Evolutionary conservation across 2,329 filamentous ascomycete species (phyloP).

Genomic region (Cercospora sesami): DNA sequence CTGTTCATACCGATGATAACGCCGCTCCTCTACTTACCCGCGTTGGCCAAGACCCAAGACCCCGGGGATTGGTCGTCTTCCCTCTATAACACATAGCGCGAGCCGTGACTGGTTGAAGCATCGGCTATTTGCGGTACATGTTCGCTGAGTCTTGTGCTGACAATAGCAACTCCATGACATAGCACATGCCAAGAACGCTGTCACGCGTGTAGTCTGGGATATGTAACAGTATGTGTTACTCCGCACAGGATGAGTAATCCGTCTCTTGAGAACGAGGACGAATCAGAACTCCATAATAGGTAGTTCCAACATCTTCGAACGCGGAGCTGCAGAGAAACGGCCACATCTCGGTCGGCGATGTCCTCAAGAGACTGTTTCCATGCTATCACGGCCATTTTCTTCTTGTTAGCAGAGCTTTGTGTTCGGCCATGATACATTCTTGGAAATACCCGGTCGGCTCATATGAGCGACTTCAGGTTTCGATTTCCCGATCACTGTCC

Average conservation of each 20-base stretch:
- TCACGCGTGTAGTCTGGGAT: not conserved
- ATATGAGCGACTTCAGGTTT: not conserved
- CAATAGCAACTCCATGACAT: not conserved
- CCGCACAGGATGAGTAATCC: not conserved
- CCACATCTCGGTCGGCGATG: not conserved
- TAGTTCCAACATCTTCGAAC: not conserved
- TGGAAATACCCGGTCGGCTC: not conserved
- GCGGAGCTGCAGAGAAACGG: not conserved
- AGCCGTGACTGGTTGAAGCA: not conserved
- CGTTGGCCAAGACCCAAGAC: not conserved
- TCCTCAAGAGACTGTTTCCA: not conserved
- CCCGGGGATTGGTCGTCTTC: not conserved
- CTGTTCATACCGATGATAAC: not conserved
- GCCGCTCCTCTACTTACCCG: not conserved
- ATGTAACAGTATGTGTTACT: not conserved
- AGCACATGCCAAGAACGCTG: not conserved
- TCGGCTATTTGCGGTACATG: not conserved
- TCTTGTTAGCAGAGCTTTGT: not conserved
- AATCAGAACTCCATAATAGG: not conserved
- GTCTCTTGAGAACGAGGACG: not conserved
- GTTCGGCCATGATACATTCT: not conserved
- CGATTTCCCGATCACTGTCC: not conserved
- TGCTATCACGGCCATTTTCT: not conserved
- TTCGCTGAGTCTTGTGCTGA: not conserved
- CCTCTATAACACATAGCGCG: not conserved